Base-by-base conservation (phyloP, 768 basidiomycete genomes). In the Suillus alpinus region DNA sequence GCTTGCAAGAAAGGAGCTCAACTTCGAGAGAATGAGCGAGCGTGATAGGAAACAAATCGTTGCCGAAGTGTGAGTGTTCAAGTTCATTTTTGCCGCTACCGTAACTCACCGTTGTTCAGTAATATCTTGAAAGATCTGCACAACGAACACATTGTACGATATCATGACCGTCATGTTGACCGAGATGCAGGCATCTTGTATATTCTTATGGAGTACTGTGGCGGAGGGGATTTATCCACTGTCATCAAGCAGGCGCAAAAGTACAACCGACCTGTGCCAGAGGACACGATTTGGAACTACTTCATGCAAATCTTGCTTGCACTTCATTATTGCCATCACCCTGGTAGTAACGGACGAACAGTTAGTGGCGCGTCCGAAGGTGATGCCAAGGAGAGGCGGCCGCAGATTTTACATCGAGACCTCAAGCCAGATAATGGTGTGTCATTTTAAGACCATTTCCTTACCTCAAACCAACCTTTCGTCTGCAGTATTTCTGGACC, bases 161-260 rank as follows among this genome's bases (percentile, higher is more conserved):
- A 95, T 74, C 88, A 93, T 67, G 94, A 97, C 80, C 84, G 94
- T 63, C 81, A 91, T 69, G 92, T 98, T 60, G 97, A 99, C 78
- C 82, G 91, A 63, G 92, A 95, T 56, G 83, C 85, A 41, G 94
- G 94, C 23, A 91, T 95, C 59, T 85, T 98, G 47, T 98, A 98
- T 73, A 98, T 99, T 63, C 81, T 98, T 66, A 99, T 98, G 97
- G 97, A 99, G 78, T 98, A 94, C 73, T 99, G 97, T 70, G 95
- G 94, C 5, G 95, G 95, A 23, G 97, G 97, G 13, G 97, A 99
- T 77, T 83, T 99, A 58, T 92, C 92, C 1, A 78, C 83, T 39
- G 76, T 97, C 68, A 97, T 98, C 73, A 92, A 93, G 69, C 87
- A 86, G 63, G 84, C 91, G 1, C 73, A 79, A 62, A 87, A 86